Evolutionary conservation across 1,139 yeast species (phyloP), one percentile per base, ranked within the genome.

Genomic region (Taphrina communis): DNA sequence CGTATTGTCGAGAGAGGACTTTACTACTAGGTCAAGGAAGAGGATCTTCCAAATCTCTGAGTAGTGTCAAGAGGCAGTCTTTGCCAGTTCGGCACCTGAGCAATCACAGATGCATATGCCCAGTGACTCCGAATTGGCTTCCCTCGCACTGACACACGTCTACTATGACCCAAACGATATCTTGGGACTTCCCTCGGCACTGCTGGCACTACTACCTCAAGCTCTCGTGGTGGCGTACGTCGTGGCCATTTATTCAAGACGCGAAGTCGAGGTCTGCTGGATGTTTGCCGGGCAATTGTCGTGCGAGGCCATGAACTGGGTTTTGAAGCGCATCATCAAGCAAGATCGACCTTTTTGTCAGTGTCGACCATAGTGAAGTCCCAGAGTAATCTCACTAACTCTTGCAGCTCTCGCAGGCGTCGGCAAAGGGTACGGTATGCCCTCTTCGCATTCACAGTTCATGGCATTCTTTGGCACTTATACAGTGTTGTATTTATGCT

Each of bases 391-490:
- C 31, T 25, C 31, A 50, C 62, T 58, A 36, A 59, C 48, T 6
- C 25, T 6, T 17, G 25, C 38, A 65, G 58, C 44, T 57, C 51
- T 36, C 50, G 36, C 41, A 42, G 58, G 60, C 51, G 53, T 52
- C 61, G 79, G 80, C 2, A 73, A 87, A 67, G 89, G 90, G 1
- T 91, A 88, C 77, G 99, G 99, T 0, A 93, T 94, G 98, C 99
- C 99, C 0, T 87, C 94, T 69, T 97, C 98, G 1, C 99, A 94
- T 78, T 87, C 97, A 0, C 99, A 94, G 78, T 94, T 93, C 78
- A 89, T 92, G 92, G 95, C 96, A 0, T 94, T 87, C 77, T 87
- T 89, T 74, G 85, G 88, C 17, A 83, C 87, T 3, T 92, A 90
- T 77, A 81, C 86, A 69, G 76, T 83, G 8, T 81, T 90, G 72